These are phyloP conservation scores for Haplosporangium gracile DNA, from an alignment of 192 early-diverging fungal species.

Conservation along the genomic window DNA sequence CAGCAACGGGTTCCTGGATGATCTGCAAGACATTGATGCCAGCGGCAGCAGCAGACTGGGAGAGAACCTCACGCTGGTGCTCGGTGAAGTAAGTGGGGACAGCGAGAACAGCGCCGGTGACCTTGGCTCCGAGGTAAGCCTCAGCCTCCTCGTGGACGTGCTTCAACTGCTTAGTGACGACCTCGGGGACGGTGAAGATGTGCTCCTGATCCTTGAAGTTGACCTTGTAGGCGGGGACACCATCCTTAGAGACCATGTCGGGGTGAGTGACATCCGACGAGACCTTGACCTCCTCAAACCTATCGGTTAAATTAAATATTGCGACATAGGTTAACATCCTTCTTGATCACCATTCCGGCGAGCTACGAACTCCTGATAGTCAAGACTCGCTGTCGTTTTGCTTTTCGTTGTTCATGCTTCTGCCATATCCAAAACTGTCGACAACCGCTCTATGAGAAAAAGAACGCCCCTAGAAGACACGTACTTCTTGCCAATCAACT, in stretches of 20 bases:
- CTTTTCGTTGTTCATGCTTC: not conserved
- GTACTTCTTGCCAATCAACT: constrained; percentile 87
- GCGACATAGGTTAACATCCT: not conserved
- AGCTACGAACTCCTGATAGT: not conserved
- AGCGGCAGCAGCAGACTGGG: constrained; percentile 76
- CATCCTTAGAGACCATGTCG: constrained; percentile 70
- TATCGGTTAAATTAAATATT: constrained; percentile 2
- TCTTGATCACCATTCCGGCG: not conserved
- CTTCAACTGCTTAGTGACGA: constrained; percentile 83
- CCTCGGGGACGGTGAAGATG: constrained; percentile 78
- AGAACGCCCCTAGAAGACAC: constrained; percentile 12
- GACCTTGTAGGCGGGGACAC: constrained; percentile 73
- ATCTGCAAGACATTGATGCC: constrained; percentile 86
- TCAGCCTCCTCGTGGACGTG: constrained; percentile 91
- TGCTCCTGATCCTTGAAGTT: constrained; percentile 70
- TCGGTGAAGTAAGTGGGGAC: constrained; percentile 89
- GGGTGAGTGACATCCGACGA: constrained; percentile 54
- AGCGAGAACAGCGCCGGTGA: constrained; percentile 88
- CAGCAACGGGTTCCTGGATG: constrained; percentile 91
- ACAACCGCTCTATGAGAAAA: not conserved
- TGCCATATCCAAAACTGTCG: not conserved
- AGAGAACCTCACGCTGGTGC: constrained; percentile 76
- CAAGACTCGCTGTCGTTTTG: too few species aligned
- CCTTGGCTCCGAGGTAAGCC: constrained; percentile 82
- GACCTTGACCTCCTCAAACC: constrained; percentile 59